Base-by-base conservation (phyloP, 768 basidiomycete species). In the Lactarius trivialis region DNA sequence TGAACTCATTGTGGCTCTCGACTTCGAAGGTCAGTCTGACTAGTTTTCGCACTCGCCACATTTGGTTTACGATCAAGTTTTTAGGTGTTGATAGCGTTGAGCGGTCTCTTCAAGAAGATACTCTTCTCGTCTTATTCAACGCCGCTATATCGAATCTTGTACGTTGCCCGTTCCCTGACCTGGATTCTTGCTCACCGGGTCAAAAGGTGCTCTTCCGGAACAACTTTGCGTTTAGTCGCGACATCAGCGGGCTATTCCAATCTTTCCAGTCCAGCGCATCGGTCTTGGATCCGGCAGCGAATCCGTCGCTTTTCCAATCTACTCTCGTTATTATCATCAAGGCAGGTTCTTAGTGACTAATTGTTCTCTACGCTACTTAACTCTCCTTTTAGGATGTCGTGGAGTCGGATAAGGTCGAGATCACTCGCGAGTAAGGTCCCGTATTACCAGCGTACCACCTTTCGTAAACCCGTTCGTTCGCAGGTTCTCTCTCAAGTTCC, bases 101-200 rank as follows among this genome's bases (percentile, higher is more conserved):
- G 67, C 74, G 84, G 0, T 84, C 83, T 1, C 76, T 81, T 14
- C 84, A 86, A 70, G 85, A 85, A 67, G 85, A 86, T 48, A 83
- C 81, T 0, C 73, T 86, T 2, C 76, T 86, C 1, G 85, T 86
- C 2, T 70, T 86, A 9, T 85, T 86, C 70, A 86, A 85, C 65
- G 81, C 83, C 1, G 85, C 85, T 0, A 77, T 86, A 12, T 86
- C 85, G 2, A 86, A 86, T 66, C 68, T 85, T 63, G 84, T 84
- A n/a, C 15, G 84, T 51, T 48, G 9, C 24, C 30, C 11, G 4
- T 39, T 2, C 14, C 32, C 30, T 33, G 12, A 11, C 15, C 7
- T 11, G 21, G 52, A 8, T 15, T n/a, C 39, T 6, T 34, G 33
- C 53, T 82, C 14, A 85, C 78, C 43, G 12, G 26, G 11, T 9